Evolutionary conservation across 192 early-diverging fungal species (phyloP).

Genomic region (Umbelopsis isabellina): DNA sequence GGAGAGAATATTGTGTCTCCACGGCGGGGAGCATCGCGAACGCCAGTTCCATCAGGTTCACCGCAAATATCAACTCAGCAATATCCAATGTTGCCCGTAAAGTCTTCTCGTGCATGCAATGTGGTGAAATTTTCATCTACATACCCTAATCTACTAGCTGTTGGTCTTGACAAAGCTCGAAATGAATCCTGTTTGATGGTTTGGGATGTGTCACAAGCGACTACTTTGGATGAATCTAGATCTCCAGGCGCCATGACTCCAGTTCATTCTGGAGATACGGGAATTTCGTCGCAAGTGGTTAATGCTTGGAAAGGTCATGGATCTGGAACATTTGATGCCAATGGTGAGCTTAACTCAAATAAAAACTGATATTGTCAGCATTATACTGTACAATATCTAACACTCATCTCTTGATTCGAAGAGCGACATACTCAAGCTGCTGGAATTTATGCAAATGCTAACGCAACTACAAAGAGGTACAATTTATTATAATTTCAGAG

Average conservation of each 20-base stretch:
- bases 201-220: slow-evolving; percentile 71
- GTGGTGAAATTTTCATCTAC: slow-evolving; percentile 71
- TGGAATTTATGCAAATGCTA: no score
- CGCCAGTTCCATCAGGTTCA: background rate
- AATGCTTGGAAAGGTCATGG: slow-evolving; percentile 10
- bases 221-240: background rate
- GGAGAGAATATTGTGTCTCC: background rate
- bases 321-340: slow-evolving; percentile 5
- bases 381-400: no score
- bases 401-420: no score
- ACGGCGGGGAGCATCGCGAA: background rate
- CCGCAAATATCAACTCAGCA: slow-evolving; percentile 26
- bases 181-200: slow-evolving; percentile 74
- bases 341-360: background rate
- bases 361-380: no score
- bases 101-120: slow-evolving; percentile 67
- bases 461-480: no score
- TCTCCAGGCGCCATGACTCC: slow-evolving; percentile 9
- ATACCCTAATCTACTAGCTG: slow-evolving; percentile 61
- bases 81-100: slow-evolving; percentile 50
- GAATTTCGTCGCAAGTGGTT: background rate
- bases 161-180: slow-evolving; percentile 75
- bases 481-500: no score
- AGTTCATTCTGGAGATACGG: background rate
- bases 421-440: no score